phyloP scores from a whole-genome alignment of 2,329 filamentous ascomycete species.

The Pleurostoma richardsiae region DNA sequence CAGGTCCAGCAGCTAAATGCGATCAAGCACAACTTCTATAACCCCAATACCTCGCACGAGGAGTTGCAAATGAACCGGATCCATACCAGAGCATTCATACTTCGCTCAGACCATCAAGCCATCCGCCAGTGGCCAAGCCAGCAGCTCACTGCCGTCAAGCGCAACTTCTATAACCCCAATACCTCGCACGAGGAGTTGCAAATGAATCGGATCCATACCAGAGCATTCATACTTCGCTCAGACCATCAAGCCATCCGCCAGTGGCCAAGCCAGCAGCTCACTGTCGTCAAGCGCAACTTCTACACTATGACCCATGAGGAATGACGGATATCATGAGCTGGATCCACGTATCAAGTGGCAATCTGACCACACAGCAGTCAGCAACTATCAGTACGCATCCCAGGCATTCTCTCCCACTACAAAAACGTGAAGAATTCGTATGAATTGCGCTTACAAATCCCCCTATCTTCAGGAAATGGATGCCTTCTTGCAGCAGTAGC shows the following conservation, averaged over 20 bases:
- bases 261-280: too few species aligned
- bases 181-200: background rate
- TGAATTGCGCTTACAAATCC: too few species aligned
- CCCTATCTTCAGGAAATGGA: too few species aligned
- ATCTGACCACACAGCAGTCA: too few species aligned
- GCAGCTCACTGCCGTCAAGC: constrained; percentile 66
- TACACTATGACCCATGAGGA: too few species aligned
- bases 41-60: constrained; percentile 21
- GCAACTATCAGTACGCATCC: too few species aligned
- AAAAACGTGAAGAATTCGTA: too few species aligned
- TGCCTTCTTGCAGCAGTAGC: too few species aligned
- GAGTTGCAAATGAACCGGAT: constrained; percentile 23
- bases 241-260: constrained; percentile 22
- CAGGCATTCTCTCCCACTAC: too few species aligned
- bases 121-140: constrained; percentile 74
- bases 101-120: constrained; percentile 78
- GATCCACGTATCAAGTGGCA: too few species aligned
- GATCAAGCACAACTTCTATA: constrained; percentile 83
- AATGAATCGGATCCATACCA: constrained; percentile 55
- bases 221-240: constrained; percentile 82
- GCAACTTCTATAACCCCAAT: constrained; percentile 68
- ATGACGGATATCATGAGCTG: too few species aligned
- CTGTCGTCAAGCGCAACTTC: too few species aligned
- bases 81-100: constrained; percentile 76
- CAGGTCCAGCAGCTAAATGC: constrained; percentile 55